Evolutionary conservation across 306 rosid species (phyloP), one percentile per base, ranked within the genome.

Genomic region (Begonia loranthoides): DNA sequence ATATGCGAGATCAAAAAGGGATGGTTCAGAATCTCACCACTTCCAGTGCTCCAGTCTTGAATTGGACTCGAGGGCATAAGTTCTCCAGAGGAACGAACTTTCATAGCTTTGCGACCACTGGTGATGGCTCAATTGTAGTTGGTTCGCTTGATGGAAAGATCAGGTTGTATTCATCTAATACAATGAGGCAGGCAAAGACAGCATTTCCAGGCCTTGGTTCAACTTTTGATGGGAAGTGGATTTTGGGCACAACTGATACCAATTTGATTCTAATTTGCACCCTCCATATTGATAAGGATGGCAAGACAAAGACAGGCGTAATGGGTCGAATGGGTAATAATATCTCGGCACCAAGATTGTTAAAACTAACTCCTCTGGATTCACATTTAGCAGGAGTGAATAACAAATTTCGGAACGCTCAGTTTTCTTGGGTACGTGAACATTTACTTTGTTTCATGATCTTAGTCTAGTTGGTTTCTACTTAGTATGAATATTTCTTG

Each of bases 121-220:
- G 99, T 17, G 96, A 92, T 67, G 99, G 96, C 15, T 87, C 99
- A 36, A 79, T 92, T 59, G 99, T 77, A 46, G 96, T 92, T 46
- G 96, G 99, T 13, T 87, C 99, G 21, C 68, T 92, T 55, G 94
- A 92, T 70, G 99, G 99, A 41, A 92, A 86, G 82, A 87, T 92
- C 50, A 59, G 99, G 47, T 59, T 92, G 72, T 92, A 92, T 72
- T 86, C 96, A 0, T 77, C 47, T 66, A 87, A 68, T 54, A 72
- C 96, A 17, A 92, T 92, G 99, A 76, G 99, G 52, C 86, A 72
- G 67, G 96, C 99, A 1, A 92, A 81, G 56, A 86, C 99, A 0
- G 94, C 93, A 39, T 92, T 92, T 75, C 96, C 96, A 1, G 99
- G 99, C 58, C 96, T 92, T 68, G 96, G 99, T 16, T 92, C 94